Base-by-base conservation (phyloP, 805 yeast species). In the Komagataella mondaviorum region DNA sequence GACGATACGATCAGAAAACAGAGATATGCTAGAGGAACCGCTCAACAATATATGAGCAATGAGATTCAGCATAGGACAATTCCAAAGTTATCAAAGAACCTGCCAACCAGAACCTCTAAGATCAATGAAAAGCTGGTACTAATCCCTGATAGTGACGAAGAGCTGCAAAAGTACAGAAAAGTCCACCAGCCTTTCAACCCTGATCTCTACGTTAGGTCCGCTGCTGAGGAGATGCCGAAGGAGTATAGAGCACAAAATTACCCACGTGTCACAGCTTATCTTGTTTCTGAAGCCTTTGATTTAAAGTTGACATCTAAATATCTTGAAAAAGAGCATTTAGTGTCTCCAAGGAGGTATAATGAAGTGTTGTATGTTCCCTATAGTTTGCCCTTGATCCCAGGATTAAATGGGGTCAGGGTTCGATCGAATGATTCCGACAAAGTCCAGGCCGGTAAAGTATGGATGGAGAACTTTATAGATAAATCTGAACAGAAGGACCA, bases 281-380 rank as follows among this genome's bases (percentile, higher is more conserved):
- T 88, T 56, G 83, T 90, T 4, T 83, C 96, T 16, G 97, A 88
- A 53, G 87, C 85, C 36, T 83, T 88, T 60, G 75, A 86, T 59
- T 66, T 93, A 51, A 71, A 72, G 36, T 69, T 76, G 6, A 78
- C 88, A 2, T 73, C 84, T 1, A 72, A 74, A 47, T 91, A 88
- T 58, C 67, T 93, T 24, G 70, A 75, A 45, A 70, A 76, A 6
- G 72, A 81, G 47, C 99, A 91, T 65, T 83, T 83, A 58, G 95
- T 90, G 1, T 77, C 86, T 6, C 96, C 96, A 1, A 71, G 97
- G 55, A 63, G 85, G 30, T 91, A 91, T 59, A 96, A 91, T 65
- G 97, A 91, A 59, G 95, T 88, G n/a, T 67, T 93, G 22, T 91
- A 90, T 60, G 91, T 86, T 6, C 95, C 96, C 0, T 91, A 90